Evolutionary conservation across 371 early-diverging fungal species (phyloP), one percentile per base, ranked within the genome.

Genomic region (Circinella umbellata): DNA sequence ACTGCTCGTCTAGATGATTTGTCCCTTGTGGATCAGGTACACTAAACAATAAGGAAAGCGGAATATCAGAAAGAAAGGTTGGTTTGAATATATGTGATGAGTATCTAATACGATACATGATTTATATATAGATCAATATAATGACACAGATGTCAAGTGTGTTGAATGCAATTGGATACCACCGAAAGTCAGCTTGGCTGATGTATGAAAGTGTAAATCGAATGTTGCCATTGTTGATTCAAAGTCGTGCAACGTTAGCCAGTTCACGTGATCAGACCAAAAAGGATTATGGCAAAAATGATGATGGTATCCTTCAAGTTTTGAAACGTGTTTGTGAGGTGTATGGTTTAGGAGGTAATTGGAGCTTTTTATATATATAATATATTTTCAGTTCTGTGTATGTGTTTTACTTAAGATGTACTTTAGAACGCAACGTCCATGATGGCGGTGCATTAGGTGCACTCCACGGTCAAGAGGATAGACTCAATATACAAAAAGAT

Each of bases 131-230:
- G 87, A 86, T 91, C 37, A 78, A 86, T 61, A 66, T 88, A 4
- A 81, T 83, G n/a, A 88, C 90, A 0, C 73, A 77, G 7, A 88
- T 93, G 75, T 83, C 93, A 0, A 78, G 89, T 1, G 75, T 92
- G 4, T 86, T 87, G 48, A 86, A 88, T 0, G 74, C 74, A 10
- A 82, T 93, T 63, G 92, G 91, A 14, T 88, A 87, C 64, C 77
- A 84, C 47, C 74, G 94, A 20, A 94, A 94, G 71, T 90, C 93
- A 47, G 91, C 92, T 2, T 91, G 93, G 74, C 84, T 87, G 53
- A 81, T 94, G 75, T 80, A 92, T 20, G 85, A 89, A 69, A 87
- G 89, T 35, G 80, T 85, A 5, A 82, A 87, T 4, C 73, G 84
- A n/a, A 88, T 92, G 71, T 49, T 86, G 6, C 88, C 90, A 0